Evolutionary conservation across 176 grass and related monocot genomes (phyloP).

Genomic region (Rhynchospora tenuis): DNA sequence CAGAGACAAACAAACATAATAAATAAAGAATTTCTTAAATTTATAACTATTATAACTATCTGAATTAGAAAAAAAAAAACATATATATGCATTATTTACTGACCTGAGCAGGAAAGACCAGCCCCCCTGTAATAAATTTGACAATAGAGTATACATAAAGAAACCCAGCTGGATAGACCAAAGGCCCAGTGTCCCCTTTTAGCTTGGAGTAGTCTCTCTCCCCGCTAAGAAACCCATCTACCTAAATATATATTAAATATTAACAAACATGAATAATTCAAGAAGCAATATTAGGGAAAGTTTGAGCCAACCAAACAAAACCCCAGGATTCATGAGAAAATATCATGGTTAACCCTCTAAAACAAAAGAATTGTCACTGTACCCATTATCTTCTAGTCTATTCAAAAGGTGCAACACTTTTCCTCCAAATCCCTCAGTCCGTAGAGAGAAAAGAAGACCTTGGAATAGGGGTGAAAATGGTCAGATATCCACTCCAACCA

Average conservation of each 20-base stretch:
- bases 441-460: background rate
- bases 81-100: background rate
- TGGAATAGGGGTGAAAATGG: background rate
- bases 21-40: background rate
- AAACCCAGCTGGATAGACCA: conserved; percentile 94
- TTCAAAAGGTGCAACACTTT: background rate
- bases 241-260: conserved; percentile 26
- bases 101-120: conserved; percentile 86
- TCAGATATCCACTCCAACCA: background rate
- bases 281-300: background rate
- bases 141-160: conserved; percentile 79
- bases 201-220: conserved; percentile 90
- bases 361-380: background rate
- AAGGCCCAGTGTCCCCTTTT: conserved; percentile 85
- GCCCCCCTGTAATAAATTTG: conserved; percentile 68
- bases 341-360: background rate
- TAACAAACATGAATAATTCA: background rate
- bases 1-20: background rate
- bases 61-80: background rate
- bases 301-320: background rate
- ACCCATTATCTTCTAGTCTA: background rate
- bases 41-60: background rate
- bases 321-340: background rate
- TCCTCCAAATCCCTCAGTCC: background rate
- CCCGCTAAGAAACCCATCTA: conserved; percentile 73